phyloP scores from a whole-genome alignment of 2,329 filamentous ascomycete species.

The Calycina herbarum region DNA sequence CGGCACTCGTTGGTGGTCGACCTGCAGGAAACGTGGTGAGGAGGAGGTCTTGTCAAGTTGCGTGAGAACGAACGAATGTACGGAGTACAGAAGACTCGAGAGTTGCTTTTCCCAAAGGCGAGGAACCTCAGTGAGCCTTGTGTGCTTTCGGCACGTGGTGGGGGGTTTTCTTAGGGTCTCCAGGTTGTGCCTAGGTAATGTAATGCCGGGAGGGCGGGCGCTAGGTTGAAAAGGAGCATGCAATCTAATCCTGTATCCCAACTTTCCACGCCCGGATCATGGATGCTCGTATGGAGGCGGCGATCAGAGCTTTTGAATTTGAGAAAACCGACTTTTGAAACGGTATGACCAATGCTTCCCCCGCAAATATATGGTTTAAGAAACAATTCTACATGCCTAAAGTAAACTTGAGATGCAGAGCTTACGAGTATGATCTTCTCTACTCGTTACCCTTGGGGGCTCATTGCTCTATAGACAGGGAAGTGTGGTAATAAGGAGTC shows the following conservation, averaged over 20 bases:
- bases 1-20: not conserved
- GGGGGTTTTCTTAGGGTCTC: conserved; percentile 2
- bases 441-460: not conserved
- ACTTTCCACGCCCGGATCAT: conserved; percentile 1
- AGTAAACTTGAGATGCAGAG: too few relatives aligned
- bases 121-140: not conserved
- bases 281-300: not conserved
- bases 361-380: not conserved
- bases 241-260: conserved; percentile 2
- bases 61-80: not conserved
- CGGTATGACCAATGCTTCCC: not conserved
- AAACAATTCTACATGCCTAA: not conserved
- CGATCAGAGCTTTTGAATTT: not conserved
- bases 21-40: not conserved
- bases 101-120: conserved; percentile 2
- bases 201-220: conserved; percentile 1
- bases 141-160: conserved; percentile 5
- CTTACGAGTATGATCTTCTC: too few relatives aligned
- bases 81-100: not conserved
- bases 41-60: not conserved
- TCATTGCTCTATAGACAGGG: not conserved
- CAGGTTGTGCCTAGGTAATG: conserved; percentile 4
- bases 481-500: not conserved
- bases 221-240: conserved; percentile 6
- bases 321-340: not conserved